Evolutionary conservation across 768 basidiomycete species (phyloP).

Genomic region (Tricholoma sp.): DNA sequence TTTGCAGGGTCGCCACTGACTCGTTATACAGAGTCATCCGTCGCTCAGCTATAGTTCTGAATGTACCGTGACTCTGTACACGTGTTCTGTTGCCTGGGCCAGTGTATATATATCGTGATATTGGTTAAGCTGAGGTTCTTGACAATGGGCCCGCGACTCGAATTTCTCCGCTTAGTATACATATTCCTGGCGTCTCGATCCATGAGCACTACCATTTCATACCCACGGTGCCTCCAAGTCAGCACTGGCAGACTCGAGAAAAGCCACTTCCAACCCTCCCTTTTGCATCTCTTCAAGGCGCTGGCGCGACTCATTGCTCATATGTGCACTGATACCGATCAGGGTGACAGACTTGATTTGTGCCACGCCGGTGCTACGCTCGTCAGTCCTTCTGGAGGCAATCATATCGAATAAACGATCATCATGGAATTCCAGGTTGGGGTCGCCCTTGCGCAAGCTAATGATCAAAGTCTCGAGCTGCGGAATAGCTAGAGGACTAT

Average conservation of each 20-base stretch:
- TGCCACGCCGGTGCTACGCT: neutral
- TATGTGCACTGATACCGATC: neutral
- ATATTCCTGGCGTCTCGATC: neutral
- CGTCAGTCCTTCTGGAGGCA: neutral
- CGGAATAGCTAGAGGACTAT: neutral
- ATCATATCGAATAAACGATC: neutral
- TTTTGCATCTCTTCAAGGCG: neutral
- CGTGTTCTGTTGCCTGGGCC: no score
- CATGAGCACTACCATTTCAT: neutral
- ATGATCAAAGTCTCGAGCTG: neutral
- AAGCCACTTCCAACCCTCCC: neutral
- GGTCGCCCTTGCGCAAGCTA: neutral
- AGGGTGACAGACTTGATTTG: neutral
- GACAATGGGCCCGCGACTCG: no score
- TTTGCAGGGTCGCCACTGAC: no score
- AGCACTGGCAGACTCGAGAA: neutral
- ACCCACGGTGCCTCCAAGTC: neutral
- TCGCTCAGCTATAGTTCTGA: no score
- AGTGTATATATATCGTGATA: no score
- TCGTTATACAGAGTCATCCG: no score
- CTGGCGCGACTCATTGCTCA: neutral
- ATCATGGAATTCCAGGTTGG: neutral
- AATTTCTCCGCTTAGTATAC: neutral
- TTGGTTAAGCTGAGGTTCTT: no score
- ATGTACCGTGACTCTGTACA: no score